phyloP scores from a whole-genome alignment of 345 rosid species.

The Durio zibethinus region DNA sequence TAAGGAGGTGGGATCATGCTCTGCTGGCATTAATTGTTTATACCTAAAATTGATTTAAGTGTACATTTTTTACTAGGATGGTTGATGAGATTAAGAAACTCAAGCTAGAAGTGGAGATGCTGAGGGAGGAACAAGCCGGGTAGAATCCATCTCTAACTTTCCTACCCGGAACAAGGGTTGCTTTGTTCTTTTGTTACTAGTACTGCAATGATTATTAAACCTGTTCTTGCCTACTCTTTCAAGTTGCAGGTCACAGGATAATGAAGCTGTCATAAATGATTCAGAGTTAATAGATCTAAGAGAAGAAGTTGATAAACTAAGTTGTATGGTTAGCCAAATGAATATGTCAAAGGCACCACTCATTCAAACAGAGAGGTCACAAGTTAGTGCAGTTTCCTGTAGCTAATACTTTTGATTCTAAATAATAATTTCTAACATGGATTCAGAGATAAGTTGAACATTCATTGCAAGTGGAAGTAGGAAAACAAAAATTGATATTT shows the following conservation, averaged over 20 bases:
- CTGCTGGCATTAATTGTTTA: not conserved
- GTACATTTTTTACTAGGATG: slow-evolving; percentile 42
- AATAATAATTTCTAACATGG: not conserved
- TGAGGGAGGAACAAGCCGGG: slow-evolving; percentile 57
- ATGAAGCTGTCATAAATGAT: slow-evolving; percentile 51
- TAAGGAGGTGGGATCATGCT: not conserved
- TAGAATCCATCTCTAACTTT: slow-evolving; percentile 19
- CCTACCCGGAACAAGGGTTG: not conserved
- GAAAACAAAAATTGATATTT: not conserved
- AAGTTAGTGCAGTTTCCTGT: slow-evolving; percentile 30
- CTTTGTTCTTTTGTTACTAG: slow-evolving; percentile 2
- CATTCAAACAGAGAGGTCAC: slow-evolving; percentile 34
- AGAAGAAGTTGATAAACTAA: slow-evolving; percentile 59
- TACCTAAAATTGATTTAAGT: not conserved
- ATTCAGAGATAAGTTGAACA: not conserved
- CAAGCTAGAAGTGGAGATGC: slow-evolving; percentile 56
- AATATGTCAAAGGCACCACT: slow-evolving; percentile 50
- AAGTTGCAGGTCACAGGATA: slow-evolving; percentile 48
- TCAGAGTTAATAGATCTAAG: slow-evolving; percentile 63
- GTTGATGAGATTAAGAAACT: slow-evolving; percentile 55
- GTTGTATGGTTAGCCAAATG: slow-evolving; percentile 57
- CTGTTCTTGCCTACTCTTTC: slow-evolving; percentile 9
- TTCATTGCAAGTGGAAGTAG: not conserved
- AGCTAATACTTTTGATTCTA: not conserved
- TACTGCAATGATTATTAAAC: not conserved